Conservation (phyloP, 2,329 filamentous ascomycete genomes). For the Arthroderma sp. region DNA sequence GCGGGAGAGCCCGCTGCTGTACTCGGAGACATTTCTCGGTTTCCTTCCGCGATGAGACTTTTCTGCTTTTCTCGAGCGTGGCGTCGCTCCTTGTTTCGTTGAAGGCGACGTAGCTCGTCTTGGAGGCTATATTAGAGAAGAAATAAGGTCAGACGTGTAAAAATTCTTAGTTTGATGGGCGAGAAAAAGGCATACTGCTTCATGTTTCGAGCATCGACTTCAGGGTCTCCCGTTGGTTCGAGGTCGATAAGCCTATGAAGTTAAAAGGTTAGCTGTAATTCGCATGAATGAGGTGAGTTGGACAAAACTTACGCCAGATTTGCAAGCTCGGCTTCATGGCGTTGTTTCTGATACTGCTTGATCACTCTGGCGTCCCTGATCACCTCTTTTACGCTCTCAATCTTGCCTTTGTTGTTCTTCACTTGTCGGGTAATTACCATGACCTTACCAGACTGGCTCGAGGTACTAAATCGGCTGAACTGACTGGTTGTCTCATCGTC, state of each 20-base stretch:
- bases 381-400: constrained; percentile 46
- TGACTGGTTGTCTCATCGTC: constrained; percentile 71
- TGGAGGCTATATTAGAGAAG: constrained; percentile 41
- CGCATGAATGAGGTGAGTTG: background rate
- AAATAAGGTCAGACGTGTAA: background rate
- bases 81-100: constrained; percentile 82
- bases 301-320: constrained; percentile 53
- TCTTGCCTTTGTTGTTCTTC: constrained; percentile 52
- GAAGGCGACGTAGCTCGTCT: constrained; percentile 67
- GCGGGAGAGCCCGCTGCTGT: constrained; percentile 33
- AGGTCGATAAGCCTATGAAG: constrained; percentile 44
- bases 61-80: constrained; percentile 87
- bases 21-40: constrained; percentile 32
- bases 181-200: constrained; percentile 39
- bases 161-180: background rate
- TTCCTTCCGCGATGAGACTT: constrained; percentile 37
- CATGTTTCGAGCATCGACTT: constrained; percentile 51
- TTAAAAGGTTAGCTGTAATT: constrained; percentile 18
- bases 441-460: constrained; percentile 56
- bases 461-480: constrained; percentile 58
- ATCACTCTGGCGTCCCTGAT: constrained; percentile 78
- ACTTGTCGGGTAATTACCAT: constrained; percentile 62
- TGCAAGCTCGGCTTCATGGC: constrained; percentile 58
- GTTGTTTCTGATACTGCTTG: constrained; percentile 71
- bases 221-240: constrained; percentile 53